Evolutionary conservation across 257 asterid genomes (phyloP).

Genomic region (Fraxinus pennsylvanica): DNA sequence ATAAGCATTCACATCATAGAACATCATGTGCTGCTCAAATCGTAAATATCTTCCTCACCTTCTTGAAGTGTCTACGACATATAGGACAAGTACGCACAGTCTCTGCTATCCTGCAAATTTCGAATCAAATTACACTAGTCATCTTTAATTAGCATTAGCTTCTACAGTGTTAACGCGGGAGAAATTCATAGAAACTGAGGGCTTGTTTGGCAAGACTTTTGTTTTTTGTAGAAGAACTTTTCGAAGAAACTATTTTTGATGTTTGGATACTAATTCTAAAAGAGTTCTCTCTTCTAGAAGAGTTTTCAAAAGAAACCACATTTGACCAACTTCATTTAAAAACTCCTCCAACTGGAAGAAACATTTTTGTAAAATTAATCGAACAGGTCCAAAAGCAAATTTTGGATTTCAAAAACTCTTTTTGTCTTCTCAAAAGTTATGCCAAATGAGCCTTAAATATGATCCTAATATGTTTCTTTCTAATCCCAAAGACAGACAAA

Average conservation of each 20-base stretch:
- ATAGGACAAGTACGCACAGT: conserved; percentile 73
- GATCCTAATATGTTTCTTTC: not conserved
- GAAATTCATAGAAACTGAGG: not conserved
- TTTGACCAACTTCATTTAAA: too few relatives aligned
- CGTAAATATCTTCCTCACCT: conserved; percentile 73
- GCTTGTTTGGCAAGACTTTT: too few relatives aligned
- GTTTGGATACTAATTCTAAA: too few relatives aligned
- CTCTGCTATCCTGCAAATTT: conserved; percentile 63
- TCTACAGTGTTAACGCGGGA: not conserved
- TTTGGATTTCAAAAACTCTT: too few relatives aligned
- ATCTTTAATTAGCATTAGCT: not conserved
- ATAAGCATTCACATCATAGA: not conserved
- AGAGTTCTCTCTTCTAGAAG: too few relatives aligned
- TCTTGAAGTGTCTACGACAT: conserved; percentile 69
- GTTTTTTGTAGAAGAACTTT: too few relatives aligned
- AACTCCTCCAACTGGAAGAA: too few relatives aligned
- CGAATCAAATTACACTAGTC: conserved; percentile 19
- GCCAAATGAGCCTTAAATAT: not conserved
- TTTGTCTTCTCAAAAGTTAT: too few relatives aligned
- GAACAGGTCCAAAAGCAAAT: too few relatives aligned
- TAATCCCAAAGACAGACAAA: not conserved
- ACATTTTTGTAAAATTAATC: too few relatives aligned
- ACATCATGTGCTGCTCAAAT: conserved; percentile 46
- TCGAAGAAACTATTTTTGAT: too few relatives aligned
- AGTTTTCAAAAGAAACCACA: too few relatives aligned